phyloP scores from a whole-genome alignment of 768 basidiomycete genomes.

The Tulasnella sp. region DNA sequence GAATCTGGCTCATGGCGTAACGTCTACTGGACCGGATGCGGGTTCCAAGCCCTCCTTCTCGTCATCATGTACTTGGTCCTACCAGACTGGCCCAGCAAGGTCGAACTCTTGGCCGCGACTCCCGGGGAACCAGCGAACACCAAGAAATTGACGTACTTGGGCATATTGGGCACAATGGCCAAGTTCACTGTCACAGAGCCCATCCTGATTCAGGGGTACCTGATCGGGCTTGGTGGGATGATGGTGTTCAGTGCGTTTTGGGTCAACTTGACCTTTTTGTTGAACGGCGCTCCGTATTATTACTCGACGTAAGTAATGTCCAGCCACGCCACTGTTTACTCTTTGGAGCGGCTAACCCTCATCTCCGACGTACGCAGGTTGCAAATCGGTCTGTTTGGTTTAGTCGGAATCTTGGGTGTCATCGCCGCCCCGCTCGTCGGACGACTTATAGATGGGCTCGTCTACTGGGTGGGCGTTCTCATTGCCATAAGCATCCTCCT shows the following conservation, averaged over 20 bases:
- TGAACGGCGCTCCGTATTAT: slow-evolving; percentile 32
- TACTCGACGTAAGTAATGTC: slow-evolving; percentile 24
- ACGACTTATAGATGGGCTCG: slow-evolving; percentile 50
- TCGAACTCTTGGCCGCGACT: background rate
- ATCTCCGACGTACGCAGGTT: slow-evolving; percentile 31
- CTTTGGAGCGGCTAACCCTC: background rate
- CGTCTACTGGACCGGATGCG: slow-evolving; percentile 35
- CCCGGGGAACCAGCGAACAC: slow-evolving; percentile 12
- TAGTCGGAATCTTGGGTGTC: slow-evolving; percentile 54
- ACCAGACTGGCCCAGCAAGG: slow-evolving; percentile 35
- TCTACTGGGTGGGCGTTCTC: slow-evolving; percentile 68
- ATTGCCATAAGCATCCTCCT: slow-evolving; percentile 37
- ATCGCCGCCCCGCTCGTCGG: slow-evolving; percentile 58
- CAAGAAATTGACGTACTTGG: slow-evolving; percentile 28
- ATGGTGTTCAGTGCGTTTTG: slow-evolving; percentile 35
- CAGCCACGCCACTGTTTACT: background rate
- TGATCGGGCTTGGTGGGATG: slow-evolving; percentile 22
- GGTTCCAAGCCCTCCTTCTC: slow-evolving; percentile 22
- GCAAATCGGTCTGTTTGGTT: slow-evolving; percentile 60
- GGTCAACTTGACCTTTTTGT: slow-evolving; percentile 41
- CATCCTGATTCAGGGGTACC: slow-evolving; percentile 46
- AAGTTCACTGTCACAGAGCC: slow-evolving; percentile 70
- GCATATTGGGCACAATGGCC: slow-evolving; percentile 47
- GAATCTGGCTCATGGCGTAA: slow-evolving; percentile 45
- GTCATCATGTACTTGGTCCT: slow-evolving; percentile 28